Evolutionary conservation across 2,329 filamentous ascomycete genomes (phyloP).

Genomic region (Lecanicillium sp.): DNA sequence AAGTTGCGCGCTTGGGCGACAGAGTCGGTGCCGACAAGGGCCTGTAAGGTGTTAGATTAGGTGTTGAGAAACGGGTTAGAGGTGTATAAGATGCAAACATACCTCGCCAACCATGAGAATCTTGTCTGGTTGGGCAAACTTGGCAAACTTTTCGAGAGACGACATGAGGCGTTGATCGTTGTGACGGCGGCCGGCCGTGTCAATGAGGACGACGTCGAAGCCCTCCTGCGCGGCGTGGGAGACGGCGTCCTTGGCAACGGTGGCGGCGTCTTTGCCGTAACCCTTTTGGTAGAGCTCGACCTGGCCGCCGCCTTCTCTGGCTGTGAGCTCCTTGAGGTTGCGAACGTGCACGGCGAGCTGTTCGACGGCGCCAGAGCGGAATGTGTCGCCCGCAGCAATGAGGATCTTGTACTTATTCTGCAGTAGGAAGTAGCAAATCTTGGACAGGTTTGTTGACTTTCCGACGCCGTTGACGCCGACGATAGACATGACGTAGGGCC

Average conservation of each 20-base stretch:
- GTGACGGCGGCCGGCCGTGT: conserved; percentile 89
- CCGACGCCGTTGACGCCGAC: conserved; percentile 98
- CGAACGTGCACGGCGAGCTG: conserved; percentile 92
- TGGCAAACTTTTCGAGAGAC: conserved; percentile 92
- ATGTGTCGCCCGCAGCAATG: conserved; percentile 91
- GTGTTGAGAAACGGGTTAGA: conserved; percentile 6
- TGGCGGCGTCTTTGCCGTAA: conserved; percentile 94
- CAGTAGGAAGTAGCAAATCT: conserved; percentile 95
- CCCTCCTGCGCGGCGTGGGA: conserved; percentile 62
- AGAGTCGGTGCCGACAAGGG: conserved; percentile 89
- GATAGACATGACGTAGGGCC: conserved; percentile 95
- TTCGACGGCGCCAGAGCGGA: conserved; percentile 93
- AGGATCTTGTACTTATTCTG: conserved; percentile 96
- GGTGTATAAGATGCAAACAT: conserved; percentile 12
- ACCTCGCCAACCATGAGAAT: conserved; percentile 84
- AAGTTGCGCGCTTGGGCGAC: conserved; percentile 96
- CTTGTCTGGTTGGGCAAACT: conserved; percentile 93
- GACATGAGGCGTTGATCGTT: conserved; percentile 97
- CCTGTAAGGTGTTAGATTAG: conserved; percentile 37
- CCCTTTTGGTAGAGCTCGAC: conserved; percentile 95
- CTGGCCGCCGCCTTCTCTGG: conserved; percentile 71
- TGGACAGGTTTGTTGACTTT: conserved; percentile 95
- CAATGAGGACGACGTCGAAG: conserved; percentile 93
- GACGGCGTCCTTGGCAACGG: conserved; percentile 93
- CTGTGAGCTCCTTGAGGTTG: conserved; percentile 82